These are phyloP conservation scores for Dysphania ambrosioides DNA, from an alignment of 148 eudicot species.

Conservation along the genomic window DNA sequence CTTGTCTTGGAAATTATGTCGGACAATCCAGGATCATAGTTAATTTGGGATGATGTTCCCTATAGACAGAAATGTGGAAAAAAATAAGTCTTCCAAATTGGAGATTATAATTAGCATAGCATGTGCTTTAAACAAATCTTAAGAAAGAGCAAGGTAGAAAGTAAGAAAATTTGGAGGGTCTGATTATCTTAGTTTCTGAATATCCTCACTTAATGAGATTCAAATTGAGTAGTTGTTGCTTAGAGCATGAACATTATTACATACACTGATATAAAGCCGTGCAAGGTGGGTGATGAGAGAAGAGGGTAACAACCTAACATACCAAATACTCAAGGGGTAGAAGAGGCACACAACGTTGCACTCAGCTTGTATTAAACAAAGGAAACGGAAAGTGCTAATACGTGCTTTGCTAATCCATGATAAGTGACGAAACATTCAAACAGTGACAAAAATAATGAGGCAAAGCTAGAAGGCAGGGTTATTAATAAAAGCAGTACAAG, in stretches of 20 bases:
- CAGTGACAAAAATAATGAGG: not conserved
- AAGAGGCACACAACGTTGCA: not conserved
- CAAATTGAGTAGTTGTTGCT: not conserved
- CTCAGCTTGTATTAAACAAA: not conserved
- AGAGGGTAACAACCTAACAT: not conserved
- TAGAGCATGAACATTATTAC: not conserved
- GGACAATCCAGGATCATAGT: constrained; percentile 73
- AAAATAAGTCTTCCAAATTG: constrained; percentile 8
- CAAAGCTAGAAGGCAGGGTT: not conserved
- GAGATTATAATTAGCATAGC: not conserved
- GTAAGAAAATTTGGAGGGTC: not conserved
- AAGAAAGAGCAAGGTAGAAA: not conserved
- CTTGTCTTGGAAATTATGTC: constrained; percentile 66
- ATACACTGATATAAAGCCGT: not conserved
- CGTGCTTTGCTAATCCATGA: not conserved
- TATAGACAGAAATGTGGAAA: constrained; percentile 26
- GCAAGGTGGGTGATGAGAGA: not conserved
- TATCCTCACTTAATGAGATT: not conserved
- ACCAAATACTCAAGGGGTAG: not conserved
- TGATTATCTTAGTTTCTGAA: too few relatives aligned
- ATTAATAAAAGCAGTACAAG: not conserved
- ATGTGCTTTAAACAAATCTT: not conserved
- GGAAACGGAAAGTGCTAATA: not conserved
- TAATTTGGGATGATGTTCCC: constrained; percentile 86
- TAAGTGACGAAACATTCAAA: not conserved